Conservation (phyloP, 2,329 filamentous ascomycete genomes). For the Trichoderma oligosporum region DNA sequence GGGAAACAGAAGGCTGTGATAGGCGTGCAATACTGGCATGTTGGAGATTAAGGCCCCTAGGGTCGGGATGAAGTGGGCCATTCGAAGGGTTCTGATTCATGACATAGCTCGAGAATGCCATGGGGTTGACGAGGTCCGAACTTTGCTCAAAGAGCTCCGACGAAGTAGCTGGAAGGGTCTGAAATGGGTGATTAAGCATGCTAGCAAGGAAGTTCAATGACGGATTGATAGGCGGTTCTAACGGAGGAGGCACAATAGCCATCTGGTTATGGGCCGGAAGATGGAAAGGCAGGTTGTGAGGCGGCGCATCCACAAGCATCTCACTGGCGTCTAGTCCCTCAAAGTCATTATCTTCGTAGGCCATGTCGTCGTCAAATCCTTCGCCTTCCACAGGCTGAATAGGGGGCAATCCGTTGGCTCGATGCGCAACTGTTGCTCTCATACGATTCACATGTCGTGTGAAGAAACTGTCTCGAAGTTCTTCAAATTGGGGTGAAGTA, state of each 20-base stretch:
- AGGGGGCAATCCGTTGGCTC: constrained; percentile 22
- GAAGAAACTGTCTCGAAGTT: constrained; percentile 36
- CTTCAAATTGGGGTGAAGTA: constrained; percentile 45
- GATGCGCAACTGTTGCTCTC: not conserved
- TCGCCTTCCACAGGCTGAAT: constrained; percentile 30
- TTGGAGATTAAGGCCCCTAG: constrained; percentile 20
- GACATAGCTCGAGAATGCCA: constrained; percentile 22
- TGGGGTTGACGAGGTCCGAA: not conserved
- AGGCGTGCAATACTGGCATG: constrained; percentile 33
- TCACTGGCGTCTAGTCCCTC: constrained; percentile 40
- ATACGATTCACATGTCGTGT: constrained; percentile 19
- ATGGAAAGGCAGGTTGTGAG: constrained; percentile 25
- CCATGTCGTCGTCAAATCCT: constrained; percentile 42
- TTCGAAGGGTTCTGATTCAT: constrained; percentile 29
- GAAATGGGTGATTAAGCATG: constrained; percentile 19
- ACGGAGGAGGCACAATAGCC: constrained; percentile 29
- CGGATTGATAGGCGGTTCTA: constrained; percentile 16
- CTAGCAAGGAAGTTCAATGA: constrained; percentile 1
- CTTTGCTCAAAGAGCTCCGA: constrained; percentile 12
- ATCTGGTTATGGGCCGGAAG: constrained; percentile 22
- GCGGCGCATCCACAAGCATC: constrained; percentile 36
- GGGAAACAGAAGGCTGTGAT: constrained; percentile 24
- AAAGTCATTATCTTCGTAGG: constrained; percentile 44
- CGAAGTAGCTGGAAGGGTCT: constrained; percentile 26
- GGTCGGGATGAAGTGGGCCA: constrained; percentile 22